phyloP scores from a whole-genome alignment of 345 rosid species.

The Rhizophora mangle region DNA sequence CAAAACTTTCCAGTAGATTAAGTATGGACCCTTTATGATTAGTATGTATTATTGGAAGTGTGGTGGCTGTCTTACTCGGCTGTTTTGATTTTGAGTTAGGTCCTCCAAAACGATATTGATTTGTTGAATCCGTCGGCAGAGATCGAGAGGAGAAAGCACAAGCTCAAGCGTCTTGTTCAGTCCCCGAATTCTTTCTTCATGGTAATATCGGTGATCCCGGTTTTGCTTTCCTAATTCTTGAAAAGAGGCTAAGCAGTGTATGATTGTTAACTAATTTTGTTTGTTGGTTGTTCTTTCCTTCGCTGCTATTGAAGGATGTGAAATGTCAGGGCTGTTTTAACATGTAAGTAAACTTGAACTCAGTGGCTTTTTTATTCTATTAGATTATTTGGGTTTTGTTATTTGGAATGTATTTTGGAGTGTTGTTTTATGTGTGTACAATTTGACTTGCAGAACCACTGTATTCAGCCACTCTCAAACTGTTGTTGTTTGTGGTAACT shows the following conservation, averaged over 20 bases:
- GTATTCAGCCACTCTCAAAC: conserved; percentile 2
- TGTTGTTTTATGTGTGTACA: no score
- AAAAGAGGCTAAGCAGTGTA: background rate
- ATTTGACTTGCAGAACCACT: background rate
- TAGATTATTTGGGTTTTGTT: no score
- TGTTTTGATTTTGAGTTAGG: conserved; percentile 1
- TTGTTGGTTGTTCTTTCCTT: background rate
- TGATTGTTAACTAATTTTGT: background rate
- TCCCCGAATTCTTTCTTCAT: background rate
- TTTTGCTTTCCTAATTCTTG: background rate
- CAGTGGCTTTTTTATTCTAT: no score
- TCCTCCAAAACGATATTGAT: conserved; percentile 2
- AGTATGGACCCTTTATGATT: no score
- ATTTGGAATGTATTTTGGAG: no score
- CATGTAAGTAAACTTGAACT: background rate
- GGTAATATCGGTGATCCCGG: background rate
- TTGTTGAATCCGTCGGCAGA: background rate
- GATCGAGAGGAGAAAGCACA: background rate
- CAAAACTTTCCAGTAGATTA: no score
- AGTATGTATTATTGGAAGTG: no score
- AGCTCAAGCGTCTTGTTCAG: background rate
- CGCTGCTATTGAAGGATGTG: background rate
- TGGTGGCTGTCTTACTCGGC: no score
- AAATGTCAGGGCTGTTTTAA: background rate
- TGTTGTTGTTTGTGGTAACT: background rate